Percentiles rank a stretch among this genome's conserved stretches.
phyloP scores from a whole-genome alignment of 2,329 filamentous ascomycete genomes.

The Arthrobotrys musiformis region DNA sequence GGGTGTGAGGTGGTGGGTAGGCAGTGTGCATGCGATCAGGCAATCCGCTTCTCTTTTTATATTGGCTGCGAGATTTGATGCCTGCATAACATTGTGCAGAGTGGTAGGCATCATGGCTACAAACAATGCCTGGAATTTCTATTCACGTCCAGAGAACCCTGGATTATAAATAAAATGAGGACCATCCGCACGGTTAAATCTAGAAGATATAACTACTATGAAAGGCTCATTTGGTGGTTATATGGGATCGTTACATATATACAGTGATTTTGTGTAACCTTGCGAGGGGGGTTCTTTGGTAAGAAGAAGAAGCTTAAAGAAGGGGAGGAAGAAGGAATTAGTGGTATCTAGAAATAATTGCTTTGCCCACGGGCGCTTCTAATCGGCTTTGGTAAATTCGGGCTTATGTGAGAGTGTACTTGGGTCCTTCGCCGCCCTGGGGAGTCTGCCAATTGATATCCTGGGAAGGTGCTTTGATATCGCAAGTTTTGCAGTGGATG shows the following conservation, averaged over 20 bases:
- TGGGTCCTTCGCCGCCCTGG: constrained; percentile 77
- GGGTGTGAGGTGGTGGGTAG: neutral
- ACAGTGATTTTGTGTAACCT: neutral
- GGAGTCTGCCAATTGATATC: constrained; percentile 98
- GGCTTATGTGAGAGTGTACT: constrained; percentile 43
- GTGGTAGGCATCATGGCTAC: neutral
- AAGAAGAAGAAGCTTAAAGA: neutral
- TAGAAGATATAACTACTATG: neutral
- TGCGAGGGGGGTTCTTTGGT: neutral
- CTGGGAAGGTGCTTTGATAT: constrained; percentile 96
- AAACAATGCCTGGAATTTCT: constrained; percentile 4
- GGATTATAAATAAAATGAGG: neutral
- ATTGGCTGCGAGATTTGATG: constrained; percentile 17
- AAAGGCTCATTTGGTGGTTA: neutral
- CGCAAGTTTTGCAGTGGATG: constrained; percentile 99
- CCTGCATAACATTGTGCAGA: neutral
- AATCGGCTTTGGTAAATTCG: too few relatives aligned
- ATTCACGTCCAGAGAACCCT: too few relatives aligned
- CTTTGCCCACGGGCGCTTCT: neutral
- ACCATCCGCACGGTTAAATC: neutral
- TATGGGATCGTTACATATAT: neutral
- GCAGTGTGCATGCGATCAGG: neutral
- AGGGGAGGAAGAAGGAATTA: neutral
- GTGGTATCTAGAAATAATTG: constrained; percentile 1
- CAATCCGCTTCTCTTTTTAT: neutral